These are phyloP conservation scores for Psophocarpus tetragonolobus DNA, from an alignment of 306 rosid species.

Conservation along the genomic window DNA sequence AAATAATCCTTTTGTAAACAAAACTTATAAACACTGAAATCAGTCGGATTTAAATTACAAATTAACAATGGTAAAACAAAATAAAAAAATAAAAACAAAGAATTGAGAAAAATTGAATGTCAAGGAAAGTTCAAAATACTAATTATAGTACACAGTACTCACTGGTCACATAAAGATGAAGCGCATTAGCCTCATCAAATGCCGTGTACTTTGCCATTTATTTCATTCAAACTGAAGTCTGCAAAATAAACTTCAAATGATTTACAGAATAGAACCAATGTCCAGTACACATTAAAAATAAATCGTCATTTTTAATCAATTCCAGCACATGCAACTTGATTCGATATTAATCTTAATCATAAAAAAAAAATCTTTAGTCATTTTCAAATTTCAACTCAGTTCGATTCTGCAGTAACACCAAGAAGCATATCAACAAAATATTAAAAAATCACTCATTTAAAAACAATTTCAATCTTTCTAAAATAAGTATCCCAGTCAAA, in stretches of 20 bases:
- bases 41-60: no score
- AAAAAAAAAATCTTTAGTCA: no score
- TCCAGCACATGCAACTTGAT: background rate
- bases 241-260: constrained; percentile 56
- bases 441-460: background rate
- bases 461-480: no score
- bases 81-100: no score
- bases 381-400: background rate
- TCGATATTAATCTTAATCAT: background rate
- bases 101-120: no score
- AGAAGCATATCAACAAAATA: background rate
- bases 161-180: no score
- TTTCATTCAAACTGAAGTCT: no score
- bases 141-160: no score
- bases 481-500: no score
- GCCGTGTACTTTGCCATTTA: background rate
- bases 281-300: background rate
- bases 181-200: constrained; percentile 52
- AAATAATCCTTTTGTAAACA: no score
- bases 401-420: background rate
- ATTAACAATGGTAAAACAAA: no score
- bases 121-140: background rate
- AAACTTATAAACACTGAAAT: background rate
- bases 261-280: background rate
- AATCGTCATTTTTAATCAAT: background rate